Evolutionary conservation across 805 yeast species (phyloP), one percentile per base, ranked within the genome.

Genomic region (Candida insectorum): DNA sequence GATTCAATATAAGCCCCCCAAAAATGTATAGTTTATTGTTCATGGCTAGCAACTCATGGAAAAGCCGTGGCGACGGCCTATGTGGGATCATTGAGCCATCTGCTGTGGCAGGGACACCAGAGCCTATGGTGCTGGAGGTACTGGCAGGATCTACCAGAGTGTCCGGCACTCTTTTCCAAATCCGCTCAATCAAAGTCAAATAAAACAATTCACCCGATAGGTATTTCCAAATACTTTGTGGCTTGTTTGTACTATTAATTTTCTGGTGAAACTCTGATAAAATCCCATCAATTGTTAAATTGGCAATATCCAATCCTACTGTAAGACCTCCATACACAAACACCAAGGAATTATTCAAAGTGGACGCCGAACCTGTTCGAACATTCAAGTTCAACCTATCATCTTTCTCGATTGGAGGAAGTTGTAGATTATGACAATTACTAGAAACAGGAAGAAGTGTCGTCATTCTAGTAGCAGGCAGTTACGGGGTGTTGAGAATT

Each of bases 291-390:
- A 71, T 51, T 9, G 72, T 59, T 17, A 69, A 58, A 2, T 60
- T 48, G 3, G 56, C 45, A 24, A 80, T 48, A 29, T 73, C 73
- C 12, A 83, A 48, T 1, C 81, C 83, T 7, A 78, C 54, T 0
- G 78, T 72, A 12, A 80, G 56, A 0, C 93, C 93, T n/a, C 89
- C 91, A 51, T 65, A 75, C 0, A 76, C 79, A 19, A 79, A 71
- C 1, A 83, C 64, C 31, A 77, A 63, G 5, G 89, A 81, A 45
- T 78, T 73, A 23, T 71, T 65, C 16, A 79, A 62, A 1, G 71
- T 60, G 2, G 78, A 59, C 0, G 86, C 76, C 2, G 86, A 75
- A 11, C 93, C 93, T 1, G 87, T 79, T 36, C 91, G 65, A 28
- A 73, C 73, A 34, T 76, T 77, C 40, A 82, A 58, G 36, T 75